Conservation (phyloP, 139 green algal species). For the Chlamydomonas applanata region DNA sequence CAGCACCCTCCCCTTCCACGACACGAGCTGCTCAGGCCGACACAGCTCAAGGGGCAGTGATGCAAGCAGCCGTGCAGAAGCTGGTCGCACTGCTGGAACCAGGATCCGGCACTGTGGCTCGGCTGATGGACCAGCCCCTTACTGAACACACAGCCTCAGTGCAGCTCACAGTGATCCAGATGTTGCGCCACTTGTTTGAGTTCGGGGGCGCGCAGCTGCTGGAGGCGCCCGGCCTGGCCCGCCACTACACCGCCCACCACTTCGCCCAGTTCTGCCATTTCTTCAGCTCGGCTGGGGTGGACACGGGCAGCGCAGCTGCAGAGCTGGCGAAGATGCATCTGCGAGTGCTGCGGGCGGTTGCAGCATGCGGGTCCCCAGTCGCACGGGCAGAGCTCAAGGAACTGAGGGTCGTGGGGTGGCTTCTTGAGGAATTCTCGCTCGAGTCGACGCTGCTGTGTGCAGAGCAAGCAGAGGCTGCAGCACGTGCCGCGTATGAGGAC, state of each 20-base stretch:
- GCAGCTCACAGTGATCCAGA: neutral
- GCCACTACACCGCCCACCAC: neutral
- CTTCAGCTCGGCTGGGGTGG: neutral
- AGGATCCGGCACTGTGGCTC: neutral
- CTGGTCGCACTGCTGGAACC: constrained; percentile 1
- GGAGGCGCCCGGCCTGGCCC: neutral
- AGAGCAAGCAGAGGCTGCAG: neutral
- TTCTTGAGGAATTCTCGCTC: neutral
- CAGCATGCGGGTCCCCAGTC: neutral
- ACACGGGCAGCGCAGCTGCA: neutral
- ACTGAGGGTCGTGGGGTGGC: neutral
- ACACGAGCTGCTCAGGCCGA: neutral
- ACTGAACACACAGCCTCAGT: neutral
- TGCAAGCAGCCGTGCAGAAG: neutral
- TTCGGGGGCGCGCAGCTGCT: neutral
- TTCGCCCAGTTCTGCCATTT: neutral
- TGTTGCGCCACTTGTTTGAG: neutral
- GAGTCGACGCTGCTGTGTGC: neutral
- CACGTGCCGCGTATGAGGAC: neutral
- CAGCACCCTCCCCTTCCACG: neutral
- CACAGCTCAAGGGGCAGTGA: too few species aligned
- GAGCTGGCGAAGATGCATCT: constrained; percentile 8
- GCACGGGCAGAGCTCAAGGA: neutral
- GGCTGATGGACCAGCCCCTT: neutral
- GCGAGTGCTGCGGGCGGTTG: neutral